phyloP scores from a whole-genome alignment of 805 yeast genomes.

The Cyberlindnera mrakii region DNA sequence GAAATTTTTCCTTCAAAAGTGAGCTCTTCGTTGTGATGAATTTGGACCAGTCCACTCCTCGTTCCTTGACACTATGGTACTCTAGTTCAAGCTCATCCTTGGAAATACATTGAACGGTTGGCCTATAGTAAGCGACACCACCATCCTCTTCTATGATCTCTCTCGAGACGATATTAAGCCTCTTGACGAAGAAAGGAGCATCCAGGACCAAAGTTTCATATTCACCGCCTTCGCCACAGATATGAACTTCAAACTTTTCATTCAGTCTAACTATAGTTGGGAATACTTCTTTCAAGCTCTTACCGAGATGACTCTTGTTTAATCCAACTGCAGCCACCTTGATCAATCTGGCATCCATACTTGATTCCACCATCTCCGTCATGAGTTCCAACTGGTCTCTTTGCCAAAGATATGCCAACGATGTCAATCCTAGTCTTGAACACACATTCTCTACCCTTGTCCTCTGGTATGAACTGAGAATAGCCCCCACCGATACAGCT shows the following conservation, averaged over 20 bases:
- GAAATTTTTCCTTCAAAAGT: constrained; percentile 36
- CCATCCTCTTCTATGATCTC: constrained; percentile 32
- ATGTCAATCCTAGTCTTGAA: constrained; percentile 56
- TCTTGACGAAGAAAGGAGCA: constrained; percentile 72
- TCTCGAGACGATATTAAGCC: constrained; percentile 23
- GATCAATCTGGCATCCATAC: constrained; percentile 72
- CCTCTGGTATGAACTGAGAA: constrained; percentile 90
- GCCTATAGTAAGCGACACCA: constrained; percentile 63
- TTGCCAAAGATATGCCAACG: constrained; percentile 86
- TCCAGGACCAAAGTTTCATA: constrained; percentile 91
- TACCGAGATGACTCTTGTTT: constrained; percentile 58
- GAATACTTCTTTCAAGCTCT: constrained; percentile 53
- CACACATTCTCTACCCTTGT: constrained; percentile 92
- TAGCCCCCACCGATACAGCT: constrained; percentile 95
- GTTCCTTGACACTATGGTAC: constrained; percentile 14
- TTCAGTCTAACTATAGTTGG: constrained; percentile 56
- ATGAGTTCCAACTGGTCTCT: constrained; percentile 73
- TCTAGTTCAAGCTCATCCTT: constrained; percentile 24
- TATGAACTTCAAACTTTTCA: constrained; percentile 69
- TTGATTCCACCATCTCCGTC: constrained; percentile 68
- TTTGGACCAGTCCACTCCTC: constrained; percentile 19
- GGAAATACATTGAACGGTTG: constrained; percentile 46
- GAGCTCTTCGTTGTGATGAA: constrained; percentile 11
- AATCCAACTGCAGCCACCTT: constrained; percentile 94
- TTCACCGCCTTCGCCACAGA: constrained; percentile 99